Base-by-base conservation (phyloP, 345 rosid species). In the Capsella bursapastoris region DNA sequence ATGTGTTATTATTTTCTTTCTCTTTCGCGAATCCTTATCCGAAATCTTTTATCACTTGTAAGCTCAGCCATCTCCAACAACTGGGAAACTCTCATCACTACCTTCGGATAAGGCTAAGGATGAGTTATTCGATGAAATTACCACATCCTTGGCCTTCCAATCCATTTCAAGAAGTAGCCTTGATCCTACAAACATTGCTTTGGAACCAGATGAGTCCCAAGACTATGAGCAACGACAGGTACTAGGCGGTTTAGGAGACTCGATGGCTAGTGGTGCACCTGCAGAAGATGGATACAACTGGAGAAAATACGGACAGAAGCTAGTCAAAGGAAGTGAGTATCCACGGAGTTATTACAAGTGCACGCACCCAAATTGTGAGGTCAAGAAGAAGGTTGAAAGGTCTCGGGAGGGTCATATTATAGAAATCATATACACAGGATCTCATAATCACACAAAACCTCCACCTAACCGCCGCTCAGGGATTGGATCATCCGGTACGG, bases 311-410 rank as follows among this genome's bases (percentile, higher is more conserved):
- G 98, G 98, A 45, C 98, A 93, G 73, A 93, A 93, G 78, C 97
- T 89, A 81, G 97, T 93, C 13, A 93, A 91, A 74, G 98, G 98
- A 18, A 88, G 98, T 8, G 97, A 93, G 82, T 91, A 88, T 77
- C 98, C 96, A 0, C 89, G 98, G 28, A 93, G 98, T 80, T 93
- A 93, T 78, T 93, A 91, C 88, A 93, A 91, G 79, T 93, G 98
- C 75, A 91, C 98, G 1, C 88, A 93, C 78, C 84, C 89, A 1
- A 87, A 82, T 66, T 91, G 98, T 71, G 88, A 68, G 65, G 98
- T 88, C 14, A 93, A 83, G 91, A 93, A 93, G 87, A 93, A 93
- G 64, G 97, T 93, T 59, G 98, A 93, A 60, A 86, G 96, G 68
- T 89, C 98, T 65, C 82, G 82, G 25, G 96, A 91, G 76, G 98